phyloP scores from a whole-genome alignment of 768 basidiomycete species.

The Plicaturopsis crispa region DNA sequence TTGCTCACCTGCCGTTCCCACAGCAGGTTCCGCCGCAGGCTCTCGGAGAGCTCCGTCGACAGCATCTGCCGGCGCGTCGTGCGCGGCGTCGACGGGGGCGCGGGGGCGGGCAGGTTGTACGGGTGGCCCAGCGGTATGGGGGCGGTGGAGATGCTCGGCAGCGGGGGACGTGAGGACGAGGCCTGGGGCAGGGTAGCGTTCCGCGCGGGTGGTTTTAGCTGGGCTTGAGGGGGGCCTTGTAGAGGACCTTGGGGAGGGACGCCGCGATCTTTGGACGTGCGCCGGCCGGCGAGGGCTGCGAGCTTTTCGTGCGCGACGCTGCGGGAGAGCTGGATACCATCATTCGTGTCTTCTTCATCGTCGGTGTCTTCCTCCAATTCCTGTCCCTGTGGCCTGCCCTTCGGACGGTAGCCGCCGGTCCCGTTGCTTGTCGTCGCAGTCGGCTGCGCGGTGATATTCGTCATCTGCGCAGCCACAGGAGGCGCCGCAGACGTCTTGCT shows the following conservation, averaged over 20 bases:
- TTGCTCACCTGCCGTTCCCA: slow-evolving; percentile 72
- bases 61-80: slow-evolving; percentile 84
- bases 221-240: slow-evolving; percentile 23
- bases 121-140: slow-evolving; percentile 59
- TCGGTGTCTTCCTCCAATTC: slow-evolving; percentile 60
- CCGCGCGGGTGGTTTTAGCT: slow-evolving; percentile 8
- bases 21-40: slow-evolving; percentile 68
- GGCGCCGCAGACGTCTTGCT: slow-evolving; percentile 54
- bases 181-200: slow-evolving; percentile 15
- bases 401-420: slow-evolving; percentile 45
- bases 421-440: background rate
- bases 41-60: slow-evolving; percentile 79
- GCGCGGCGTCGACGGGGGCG: slow-evolving; percentile 71
- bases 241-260: too few relatives aligned
- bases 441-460: slow-evolving; percentile 17
- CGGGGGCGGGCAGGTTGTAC: slow-evolving; percentile 64
- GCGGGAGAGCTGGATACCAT: slow-evolving; percentile 49
- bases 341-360: slow-evolving; percentile 27
- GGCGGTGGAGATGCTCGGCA: slow-evolving; percentile 27
- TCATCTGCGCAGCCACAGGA: slow-evolving; percentile 39
- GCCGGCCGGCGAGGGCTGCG: slow-evolving; percentile 45
- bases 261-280: slow-evolving; percentile 22
- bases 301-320: slow-evolving; percentile 67
- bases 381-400: slow-evolving; percentile 53
- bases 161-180: slow-evolving; percentile 10